Base-by-base conservation (phyloP, 2,329 filamentous ascomycete genomes). In the Ophiocordyceps australis region DNA sequence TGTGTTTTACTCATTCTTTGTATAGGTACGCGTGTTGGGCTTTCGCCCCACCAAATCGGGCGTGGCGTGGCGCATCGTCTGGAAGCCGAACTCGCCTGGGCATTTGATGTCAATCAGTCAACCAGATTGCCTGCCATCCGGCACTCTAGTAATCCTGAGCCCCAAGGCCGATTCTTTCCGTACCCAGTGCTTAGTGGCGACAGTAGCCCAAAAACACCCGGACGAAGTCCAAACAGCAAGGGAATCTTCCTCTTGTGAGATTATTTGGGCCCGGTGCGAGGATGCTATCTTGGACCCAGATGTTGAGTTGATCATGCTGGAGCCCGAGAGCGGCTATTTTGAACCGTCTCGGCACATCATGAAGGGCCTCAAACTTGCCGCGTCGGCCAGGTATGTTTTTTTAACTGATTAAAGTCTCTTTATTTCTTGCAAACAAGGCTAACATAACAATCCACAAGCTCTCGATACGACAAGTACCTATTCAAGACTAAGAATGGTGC, bases 261-360 rank as follows among this genome's bases (percentile, higher is more conserved):
- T 54, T 93, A 1, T 74, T 75, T 39, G 85, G 82, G 53, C 64
- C 66, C 1, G 47, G 62, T 7, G 39, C 57, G 0, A 66, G 3
- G 65, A 83, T 14, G 54, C 72, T 0, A 31, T 62, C 3, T 56
- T 91, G 25, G 76, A 93, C 38, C 71, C 81, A 0, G 60, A 64
- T 11, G 47, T 64, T 18, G 70, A 77, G 37, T 74, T 73, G 45
- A 48, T 85, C 9, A 92, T 93, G 79, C 52, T 93, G 0, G 81
- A 93, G 41, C 63, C 76, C 2, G 64, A 73, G 4, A 47, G 49
- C 0, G 74, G 77, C 1, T 92, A 83, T 42, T 93, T 70, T 34
- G 85, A 94, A 45, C 69, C 78, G 0, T 61, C 68, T 20, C 63
- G 79, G 0, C 70, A 92, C 42, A 74, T 73, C 1, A 58, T 94